Conservation (phyloP, 2,329 filamentous ascomycete genomes). For the Claviceps sp. region DNA sequence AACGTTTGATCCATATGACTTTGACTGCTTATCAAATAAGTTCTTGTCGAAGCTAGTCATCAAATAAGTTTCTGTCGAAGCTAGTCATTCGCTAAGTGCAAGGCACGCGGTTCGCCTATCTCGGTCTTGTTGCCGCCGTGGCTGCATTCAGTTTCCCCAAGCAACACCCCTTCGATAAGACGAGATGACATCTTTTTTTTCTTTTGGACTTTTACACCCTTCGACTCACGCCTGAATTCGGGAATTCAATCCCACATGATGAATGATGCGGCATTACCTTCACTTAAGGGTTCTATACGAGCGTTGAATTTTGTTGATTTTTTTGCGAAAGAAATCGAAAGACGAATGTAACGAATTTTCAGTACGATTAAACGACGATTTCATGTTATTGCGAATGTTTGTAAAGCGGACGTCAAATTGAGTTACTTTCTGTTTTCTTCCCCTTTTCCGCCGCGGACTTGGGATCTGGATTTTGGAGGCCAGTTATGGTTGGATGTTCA, state of each 20-base stretch:
- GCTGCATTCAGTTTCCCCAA: not conserved
- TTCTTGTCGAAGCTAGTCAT: conserved; percentile 95
- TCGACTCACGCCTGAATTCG: conserved; percentile 20
- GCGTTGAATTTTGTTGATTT: not conserved
- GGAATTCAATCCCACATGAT: not conserved
- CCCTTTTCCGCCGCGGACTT: not conserved
- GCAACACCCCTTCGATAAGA: not conserved
- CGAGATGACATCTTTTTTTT: conserved; percentile 2
- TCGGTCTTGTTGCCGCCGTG: not conserved
- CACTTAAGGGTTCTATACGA: not conserved
- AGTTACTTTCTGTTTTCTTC: not conserved
- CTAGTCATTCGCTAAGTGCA: conserved; percentile 82
- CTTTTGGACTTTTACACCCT: conserved; percentile 12
- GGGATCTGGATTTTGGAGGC: not conserved
- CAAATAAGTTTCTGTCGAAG: conserved; percentile 91
- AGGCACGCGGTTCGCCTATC: not conserved
- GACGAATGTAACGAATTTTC: conserved; percentile 12
- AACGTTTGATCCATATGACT: conserved; percentile 83
- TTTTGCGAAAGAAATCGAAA: no score
- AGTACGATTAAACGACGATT: conserved; percentile 21
- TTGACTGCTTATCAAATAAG: conserved; percentile 93
- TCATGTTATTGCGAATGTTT: conserved; percentile 1
- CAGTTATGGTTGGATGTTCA: not conserved
- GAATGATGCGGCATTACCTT: no score
- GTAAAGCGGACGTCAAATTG: not conserved